Percentiles rank a stretch among this genome's conserved stretches.
phyloP scores from a whole-genome alignment of 345 rosid species.

The Melastoma malabathricum region DNA sequence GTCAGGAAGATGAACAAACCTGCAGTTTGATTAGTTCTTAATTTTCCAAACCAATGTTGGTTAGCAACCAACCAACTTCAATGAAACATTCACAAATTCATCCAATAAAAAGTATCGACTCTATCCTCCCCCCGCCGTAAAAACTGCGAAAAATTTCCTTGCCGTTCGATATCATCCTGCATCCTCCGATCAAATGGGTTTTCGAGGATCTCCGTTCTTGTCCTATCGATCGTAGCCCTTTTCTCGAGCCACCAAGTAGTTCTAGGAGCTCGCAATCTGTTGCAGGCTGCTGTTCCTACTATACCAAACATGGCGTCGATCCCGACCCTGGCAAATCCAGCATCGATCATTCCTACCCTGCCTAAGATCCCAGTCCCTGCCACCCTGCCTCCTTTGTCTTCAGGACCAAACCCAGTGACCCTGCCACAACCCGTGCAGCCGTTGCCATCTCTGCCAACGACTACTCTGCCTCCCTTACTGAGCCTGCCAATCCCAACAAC shows the following conservation, averaged over 20 bases:
- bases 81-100: no score
- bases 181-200: constrained; percentile 1
- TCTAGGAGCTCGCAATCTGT: constrained; percentile 17
- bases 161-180: no score
- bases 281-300: constrained; percentile 11
- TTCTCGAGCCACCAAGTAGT: constrained; percentile 7
- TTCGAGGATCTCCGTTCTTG: not conserved
- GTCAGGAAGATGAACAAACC: no score
- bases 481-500: constrained; percentile 6
- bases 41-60: no score
- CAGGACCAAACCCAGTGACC: constrained; percentile 1
- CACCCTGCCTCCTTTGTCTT: constrained; percentile 9
- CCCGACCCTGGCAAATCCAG: not conserved
- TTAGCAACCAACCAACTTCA: no score
- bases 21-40: no score
- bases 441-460: constrained; percentile 7
- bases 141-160: no score
- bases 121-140: no score
- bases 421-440: constrained; percentile 6
- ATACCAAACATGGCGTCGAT: constrained; percentile 9
- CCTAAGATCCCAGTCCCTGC: constrained; percentile 2
- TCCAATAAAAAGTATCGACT: no score
- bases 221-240: constrained; percentile 7
- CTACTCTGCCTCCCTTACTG: constrained; percentile 14
- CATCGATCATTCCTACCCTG: not conserved